Evolutionary conservation across 176 grass and related monocot genomes (phyloP).

Genomic region (Hordeum marinum): DNA sequence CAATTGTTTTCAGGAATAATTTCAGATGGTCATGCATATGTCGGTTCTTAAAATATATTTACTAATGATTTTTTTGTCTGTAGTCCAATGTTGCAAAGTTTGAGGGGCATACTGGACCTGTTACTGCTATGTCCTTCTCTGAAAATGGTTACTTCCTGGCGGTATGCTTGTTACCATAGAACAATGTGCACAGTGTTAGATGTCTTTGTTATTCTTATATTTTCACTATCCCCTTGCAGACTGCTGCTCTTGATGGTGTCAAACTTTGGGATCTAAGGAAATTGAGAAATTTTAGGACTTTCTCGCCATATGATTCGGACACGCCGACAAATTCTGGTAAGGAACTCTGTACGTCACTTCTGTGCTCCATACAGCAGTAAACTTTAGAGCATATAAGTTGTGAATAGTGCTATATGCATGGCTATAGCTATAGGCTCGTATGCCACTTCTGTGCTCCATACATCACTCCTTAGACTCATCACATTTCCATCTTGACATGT

Average conservation of each 20-base stretch:
- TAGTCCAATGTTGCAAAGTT: conserved; percentile 90
- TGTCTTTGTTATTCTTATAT: conserved; percentile 28
- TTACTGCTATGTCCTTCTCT: conserved; percentile 96
- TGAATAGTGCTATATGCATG: not conserved
- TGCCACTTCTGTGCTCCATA: not conserved
- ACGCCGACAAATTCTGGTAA: conserved; percentile 92
- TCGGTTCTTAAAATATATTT: conserved; percentile 9
- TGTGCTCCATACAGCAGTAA: not conserved
- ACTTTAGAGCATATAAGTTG: conserved; percentile 22
- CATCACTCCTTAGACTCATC: not conserved
- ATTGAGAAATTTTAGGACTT: conserved; percentile 94
- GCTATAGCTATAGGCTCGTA: not conserved
- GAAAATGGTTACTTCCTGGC: conserved; percentile 99
- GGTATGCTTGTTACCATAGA: conserved; percentile 44
- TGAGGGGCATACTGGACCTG: conserved; percentile 82
- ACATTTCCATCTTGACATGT: not conserved
- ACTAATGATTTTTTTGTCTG: conserved; percentile 38
- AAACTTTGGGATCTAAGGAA: conserved; percentile 99
- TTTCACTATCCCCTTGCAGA: conserved; percentile 36
- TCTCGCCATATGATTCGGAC: conserved; percentile 82
- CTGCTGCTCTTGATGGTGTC: conserved; percentile 93
- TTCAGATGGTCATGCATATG: conserved; percentile 5
- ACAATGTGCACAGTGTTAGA: not conserved
- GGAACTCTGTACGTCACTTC: not conserved
- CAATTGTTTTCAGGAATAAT: conserved; percentile 1